Evolutionary conservation across 23 red algal species (phyloP), one percentile per base, ranked within the genome.

Genomic region (Gracilariopsis chorda): DNA sequence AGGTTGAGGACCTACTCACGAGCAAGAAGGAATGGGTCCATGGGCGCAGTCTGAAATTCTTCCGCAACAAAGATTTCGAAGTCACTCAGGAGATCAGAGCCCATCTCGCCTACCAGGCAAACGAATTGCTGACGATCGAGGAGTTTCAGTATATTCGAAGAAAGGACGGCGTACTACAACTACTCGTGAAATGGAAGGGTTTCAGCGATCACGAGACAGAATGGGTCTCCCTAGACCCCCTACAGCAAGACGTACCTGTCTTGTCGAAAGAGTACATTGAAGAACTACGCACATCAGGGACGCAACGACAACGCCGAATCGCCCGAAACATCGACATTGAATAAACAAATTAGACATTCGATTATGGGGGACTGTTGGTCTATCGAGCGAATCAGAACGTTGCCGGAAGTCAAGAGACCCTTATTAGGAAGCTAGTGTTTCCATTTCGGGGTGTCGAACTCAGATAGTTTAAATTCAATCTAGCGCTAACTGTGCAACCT

Each of bases 191-290:
- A 37, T 84, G 56, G 80, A 63, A 68, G 0, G 80, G 1, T 32
- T 55, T 84, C 43, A 46, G 56, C 28, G 80, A 84, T 0, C 0
- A 67, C 53, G 59, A 84, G 28, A 67, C 25, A 27, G 80, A 68
- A 0, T 84, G 56, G 53, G 80, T 84, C 19, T 32, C 25, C 20
- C 1, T 69, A 12, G 1, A 63, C n/a, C 28, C 32, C 6, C 0
- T 84, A 7, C 10, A 42, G 19, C 53, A 67, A 63, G 80, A 84
- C 80, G 80, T 84, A 65, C 0, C 0, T 0, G 56, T 34, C 28
- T 19, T 84, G 20, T 19, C 67, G 56, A 17, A 68, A 28, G 58
- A 68, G 59, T 63, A 24, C 41, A 34, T 84, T 34, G 55, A 20
- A 36, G 80, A 68, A 21, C 36, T 42, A 55, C 14, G n/a, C 14